Conservation (phyloP, 257 asterid species). For the Jacaranda copaia region DNA sequence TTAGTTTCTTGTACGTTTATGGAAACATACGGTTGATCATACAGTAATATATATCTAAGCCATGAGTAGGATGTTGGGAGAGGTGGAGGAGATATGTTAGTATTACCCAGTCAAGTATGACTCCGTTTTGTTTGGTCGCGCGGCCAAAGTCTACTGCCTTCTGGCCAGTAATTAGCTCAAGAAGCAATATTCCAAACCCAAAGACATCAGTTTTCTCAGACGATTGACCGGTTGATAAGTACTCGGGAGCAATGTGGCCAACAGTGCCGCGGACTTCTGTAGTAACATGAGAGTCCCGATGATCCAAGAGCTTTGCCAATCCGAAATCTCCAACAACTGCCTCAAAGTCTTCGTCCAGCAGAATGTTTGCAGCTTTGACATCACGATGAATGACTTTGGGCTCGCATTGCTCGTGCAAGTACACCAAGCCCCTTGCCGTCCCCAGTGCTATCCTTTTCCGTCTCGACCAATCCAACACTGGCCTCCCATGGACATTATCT, state of each 20-base stretch:
- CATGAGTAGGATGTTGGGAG: neutral
- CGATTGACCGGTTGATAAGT: constrained; percentile 86
- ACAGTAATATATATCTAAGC: no score
- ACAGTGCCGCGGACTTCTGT: constrained; percentile 95
- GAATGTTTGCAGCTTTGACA: constrained; percentile 93
- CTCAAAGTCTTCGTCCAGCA: constrained; percentile 93
- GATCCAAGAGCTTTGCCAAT: constrained; percentile 91
- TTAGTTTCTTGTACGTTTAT: no score
- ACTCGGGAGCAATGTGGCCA: constrained; percentile 97
- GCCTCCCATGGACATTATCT: constrained; percentile 80
- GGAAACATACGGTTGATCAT: no score
- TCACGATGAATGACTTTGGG: constrained; percentile 93
- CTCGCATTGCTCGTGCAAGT: constrained; percentile 94
- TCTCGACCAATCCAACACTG: constrained; percentile 85
- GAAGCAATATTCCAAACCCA: constrained; percentile 88
- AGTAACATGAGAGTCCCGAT: constrained; percentile 87
- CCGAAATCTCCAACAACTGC: constrained; percentile 98
- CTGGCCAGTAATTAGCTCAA: constrained; percentile 88
- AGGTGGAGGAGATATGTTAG: neutral
- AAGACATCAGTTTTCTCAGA: constrained; percentile 95
- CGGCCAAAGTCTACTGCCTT: constrained; percentile 93
- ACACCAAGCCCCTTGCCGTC: constrained; percentile 87
- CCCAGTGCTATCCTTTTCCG: constrained; percentile 83
- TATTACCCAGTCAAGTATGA: constrained; percentile 82
- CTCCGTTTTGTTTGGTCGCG: constrained; percentile 80